phyloP scores from a whole-genome alignment of 2,329 filamentous ascomycete species.

The Claviceps maximensis region DNA sequence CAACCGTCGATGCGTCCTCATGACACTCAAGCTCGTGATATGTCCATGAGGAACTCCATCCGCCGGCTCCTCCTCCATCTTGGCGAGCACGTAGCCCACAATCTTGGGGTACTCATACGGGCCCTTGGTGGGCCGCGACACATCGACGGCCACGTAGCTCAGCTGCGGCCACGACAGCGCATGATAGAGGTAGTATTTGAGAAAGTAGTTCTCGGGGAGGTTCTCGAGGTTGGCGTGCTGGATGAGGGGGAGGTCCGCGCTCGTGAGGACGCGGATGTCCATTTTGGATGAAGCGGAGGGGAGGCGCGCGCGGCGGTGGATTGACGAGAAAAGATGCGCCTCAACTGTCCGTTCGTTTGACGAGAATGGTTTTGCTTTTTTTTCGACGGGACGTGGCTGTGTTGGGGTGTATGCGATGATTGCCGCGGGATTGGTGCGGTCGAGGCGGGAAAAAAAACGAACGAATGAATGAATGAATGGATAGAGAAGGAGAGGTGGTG shows the following conservation, averaged over 20 bases:
- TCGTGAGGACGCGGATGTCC: constrained; percentile 80
- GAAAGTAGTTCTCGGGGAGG: constrained; percentile 98
- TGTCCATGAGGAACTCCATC: constrained; percentile 90
- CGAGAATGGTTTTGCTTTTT: no score
- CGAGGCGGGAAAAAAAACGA: no score
- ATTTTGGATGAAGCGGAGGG: constrained; percentile 47
- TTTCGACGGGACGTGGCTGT: no score
- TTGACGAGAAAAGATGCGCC: no score
- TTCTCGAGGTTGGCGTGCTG: constrained; percentile 99
- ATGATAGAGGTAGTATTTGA: constrained; percentile 99
- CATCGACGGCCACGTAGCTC: constrained; percentile 90
- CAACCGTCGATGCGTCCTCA: constrained; percentile 83
- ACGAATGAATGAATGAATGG: no score
- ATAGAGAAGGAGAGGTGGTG: no score
- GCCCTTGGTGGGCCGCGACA: constrained; percentile 62
- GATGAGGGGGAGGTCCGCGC: constrained; percentile 78
- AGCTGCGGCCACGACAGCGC: constrained; percentile 96
- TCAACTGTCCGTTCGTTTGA: no score
- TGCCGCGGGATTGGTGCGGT: no score
- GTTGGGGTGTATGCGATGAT: no score
- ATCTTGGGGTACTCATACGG: constrained; percentile 91
- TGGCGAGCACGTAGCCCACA: constrained; percentile 96
- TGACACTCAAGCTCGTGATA: constrained; percentile 89
- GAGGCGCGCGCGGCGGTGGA: no score
- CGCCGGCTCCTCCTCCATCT: constrained; percentile 96